Base-by-base conservation (phyloP, 106 monocot species). In the Cymbidium sinense region DNA sequence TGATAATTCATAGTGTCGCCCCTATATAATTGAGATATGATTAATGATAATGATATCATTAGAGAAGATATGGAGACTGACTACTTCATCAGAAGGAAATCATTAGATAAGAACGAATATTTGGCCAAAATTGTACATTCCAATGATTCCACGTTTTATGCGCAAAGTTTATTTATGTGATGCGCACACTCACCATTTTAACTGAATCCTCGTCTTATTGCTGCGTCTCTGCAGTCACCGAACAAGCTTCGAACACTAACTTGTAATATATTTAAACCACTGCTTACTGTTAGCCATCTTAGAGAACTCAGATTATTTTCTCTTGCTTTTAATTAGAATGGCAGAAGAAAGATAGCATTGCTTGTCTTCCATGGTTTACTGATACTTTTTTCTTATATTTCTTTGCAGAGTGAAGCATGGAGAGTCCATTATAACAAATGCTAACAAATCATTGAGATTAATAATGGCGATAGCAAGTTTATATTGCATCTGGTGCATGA, bases 401-500 rank as follows among this genome's bases (percentile, higher is more conserved):
- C 71, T 79, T 47, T 83, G 54, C 88, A 95, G 95, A 72, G 78
- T 90, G 44, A 95, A 85, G 64, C 70, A 80, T 34, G 79, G 70
- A 50, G 87, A 82, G 47, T 86, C 90, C 1, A 64, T 88, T 0
- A 70, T 43, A n/a, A 43, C 78, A 34, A 90, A 87, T 83, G 82
- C 93, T 35, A 86, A 82, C 55, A 67, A 84, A 78, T 90, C 93
- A 17, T 58, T 87, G 70, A 79, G 72, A 30, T 83, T 95, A 23
- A 82, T 95, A 47, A 36, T 86, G 39, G 64, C 44, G 20, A 77
- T 89, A 73, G 85, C 87, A 47, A 79, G 47, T 54, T 43, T 93
- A 39, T 95, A 95, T 79, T 93, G 93, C 77, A 17, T 89, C 47
- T 95, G 95, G 95, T 95, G 95, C 51, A 58, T 76, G 7, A 82